Conservation (phyloP, 2,329 filamentous ascomycete genomes). For the Diaporthe velutina region DNA sequence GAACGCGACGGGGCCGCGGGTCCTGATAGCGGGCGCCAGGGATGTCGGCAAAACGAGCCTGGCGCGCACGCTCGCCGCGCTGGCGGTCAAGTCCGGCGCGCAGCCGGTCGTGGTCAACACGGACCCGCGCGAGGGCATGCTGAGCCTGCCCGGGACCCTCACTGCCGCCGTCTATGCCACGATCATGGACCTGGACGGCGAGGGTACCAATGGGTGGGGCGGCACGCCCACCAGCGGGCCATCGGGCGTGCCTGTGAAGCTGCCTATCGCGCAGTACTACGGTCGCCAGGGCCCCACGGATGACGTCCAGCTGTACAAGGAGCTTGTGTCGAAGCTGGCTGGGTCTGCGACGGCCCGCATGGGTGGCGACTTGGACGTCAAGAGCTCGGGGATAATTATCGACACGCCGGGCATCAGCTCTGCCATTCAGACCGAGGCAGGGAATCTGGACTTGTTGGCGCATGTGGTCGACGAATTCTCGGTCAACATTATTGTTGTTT, state of each 20-base stretch:
- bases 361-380: slow-evolving; percentile 79
- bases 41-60: slow-evolving; percentile 88
- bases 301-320: slow-evolving; percentile 78
- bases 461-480: slow-evolving; percentile 77
- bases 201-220: slow-evolving; percentile 85
- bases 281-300: slow-evolving; percentile 81
- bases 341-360: slow-evolving; percentile 83
- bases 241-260: slow-evolving; percentile 87
- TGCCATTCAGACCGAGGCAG: slow-evolving; percentile 63
- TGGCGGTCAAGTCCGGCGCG: slow-evolving; percentile 79
- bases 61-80: slow-evolving; percentile 81
- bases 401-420: slow-evolving; percentile 82
- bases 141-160: slow-evolving; percentile 83
- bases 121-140: slow-evolving; percentile 84
- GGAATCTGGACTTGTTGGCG: slow-evolving; percentile 80
- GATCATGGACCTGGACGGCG: slow-evolving; percentile 82
- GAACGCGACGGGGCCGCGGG: slow-evolving; percentile 73
- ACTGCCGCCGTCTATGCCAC: slow-evolving; percentile 89
- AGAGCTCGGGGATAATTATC: slow-evolving; percentile 83
- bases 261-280: slow-evolving; percentile 92
- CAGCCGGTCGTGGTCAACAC: slow-evolving; percentile 88
- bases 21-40: slow-evolving; percentile 84
- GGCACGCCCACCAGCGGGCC: slow-evolving; percentile 92
- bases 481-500: slow-evolving; percentile 84
- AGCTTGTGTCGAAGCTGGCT: slow-evolving; percentile 81